phyloP scores from a whole-genome alignment of 306 rosid species.

The Sicyos edulis region DNA sequence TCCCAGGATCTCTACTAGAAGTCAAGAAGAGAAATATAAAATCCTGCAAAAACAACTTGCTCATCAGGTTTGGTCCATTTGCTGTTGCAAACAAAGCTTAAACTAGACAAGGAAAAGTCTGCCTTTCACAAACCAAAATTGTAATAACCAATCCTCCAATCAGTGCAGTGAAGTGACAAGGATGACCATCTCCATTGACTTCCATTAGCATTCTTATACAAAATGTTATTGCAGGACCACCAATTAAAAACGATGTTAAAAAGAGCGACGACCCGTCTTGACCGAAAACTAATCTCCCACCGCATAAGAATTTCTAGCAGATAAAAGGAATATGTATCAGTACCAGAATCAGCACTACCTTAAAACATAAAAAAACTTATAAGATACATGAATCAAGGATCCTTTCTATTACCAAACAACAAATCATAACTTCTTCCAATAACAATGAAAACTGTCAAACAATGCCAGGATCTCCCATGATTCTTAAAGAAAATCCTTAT shows the following conservation, averaged over 20 bases:
- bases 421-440: not conserved
- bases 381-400: not conserved
- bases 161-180: conserved; percentile 41
- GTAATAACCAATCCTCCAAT: conserved; percentile 60
- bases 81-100: conserved; percentile 22
- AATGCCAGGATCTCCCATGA: not conserved
- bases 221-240: conserved; percentile 76
- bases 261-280: conserved; percentile 62
- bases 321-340: conserved; percentile 1
- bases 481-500: not conserved
- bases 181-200: conserved; percentile 28
- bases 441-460: not conserved
- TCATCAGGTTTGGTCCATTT: conserved; percentile 16
- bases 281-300: conserved; percentile 84
- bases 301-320: conserved; percentile 72
- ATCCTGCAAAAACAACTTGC: conserved; percentile 46
- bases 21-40: conserved; percentile 77
- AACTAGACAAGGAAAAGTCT: conserved; percentile 17
- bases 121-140: conserved; percentile 67
- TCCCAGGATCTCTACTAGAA: conserved; percentile 89
- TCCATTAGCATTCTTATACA: conserved; percentile 51
- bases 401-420: conserved; percentile 9
- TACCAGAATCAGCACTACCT: not conserved
- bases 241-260: conserved; percentile 64
- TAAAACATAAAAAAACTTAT: not conserved